A percentile compares a stretch with the other conserved stretches of the same genome.
Conservation (phyloP, 345 rosid species). For the Pelargonium nanum region DNA sequence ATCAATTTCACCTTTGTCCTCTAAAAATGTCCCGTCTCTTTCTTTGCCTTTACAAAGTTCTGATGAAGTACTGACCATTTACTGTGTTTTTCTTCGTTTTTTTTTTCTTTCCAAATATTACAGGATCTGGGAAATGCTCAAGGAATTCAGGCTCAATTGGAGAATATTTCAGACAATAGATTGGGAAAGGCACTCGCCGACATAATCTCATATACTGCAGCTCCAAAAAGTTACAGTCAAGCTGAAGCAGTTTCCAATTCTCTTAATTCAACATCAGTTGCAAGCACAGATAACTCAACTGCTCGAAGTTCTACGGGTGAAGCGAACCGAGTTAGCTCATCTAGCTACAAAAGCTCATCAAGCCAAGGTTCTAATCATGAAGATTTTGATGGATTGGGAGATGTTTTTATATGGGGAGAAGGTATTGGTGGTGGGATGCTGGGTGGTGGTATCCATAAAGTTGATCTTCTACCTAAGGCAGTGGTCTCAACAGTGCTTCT, state of each 20-base stretch:
- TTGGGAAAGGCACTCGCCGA: constrained; percentile 66
- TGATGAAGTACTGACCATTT: not conserved
- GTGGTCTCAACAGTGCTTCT: constrained; percentile 62
- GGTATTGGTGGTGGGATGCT: constrained; percentile 47
- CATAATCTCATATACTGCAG: constrained; percentile 52
- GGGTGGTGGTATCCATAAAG: constrained; percentile 35
- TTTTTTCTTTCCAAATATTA: constrained; percentile 3
- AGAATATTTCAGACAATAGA: constrained; percentile 34
- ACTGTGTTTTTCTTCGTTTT: not conserved
- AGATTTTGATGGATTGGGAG: constrained; percentile 76
- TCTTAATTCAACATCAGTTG: constrained; percentile 18
- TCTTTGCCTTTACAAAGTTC: not conserved
- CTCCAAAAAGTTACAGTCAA: constrained; percentile 25
- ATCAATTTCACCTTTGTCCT: constrained; percentile 37
- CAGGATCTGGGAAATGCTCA: constrained; percentile 47
- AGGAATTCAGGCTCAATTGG: constrained; percentile 32
- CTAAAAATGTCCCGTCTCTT: constrained; percentile 23
- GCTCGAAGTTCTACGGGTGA: constrained; percentile 51
- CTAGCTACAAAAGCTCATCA: constrained; percentile 74
- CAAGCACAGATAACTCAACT: constrained; percentile 32
- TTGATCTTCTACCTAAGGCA: constrained; percentile 55
- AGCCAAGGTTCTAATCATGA: constrained; percentile 78
- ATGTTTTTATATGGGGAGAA: constrained; percentile 92
- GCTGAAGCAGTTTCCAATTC: constrained; percentile 32
- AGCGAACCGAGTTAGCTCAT: constrained; percentile 57